Percentiles rank a stretch among this genome's conserved stretches.
Conservation (phyloP, 1,139 yeast genomes). For the Geotrichum siamense region DNA sequence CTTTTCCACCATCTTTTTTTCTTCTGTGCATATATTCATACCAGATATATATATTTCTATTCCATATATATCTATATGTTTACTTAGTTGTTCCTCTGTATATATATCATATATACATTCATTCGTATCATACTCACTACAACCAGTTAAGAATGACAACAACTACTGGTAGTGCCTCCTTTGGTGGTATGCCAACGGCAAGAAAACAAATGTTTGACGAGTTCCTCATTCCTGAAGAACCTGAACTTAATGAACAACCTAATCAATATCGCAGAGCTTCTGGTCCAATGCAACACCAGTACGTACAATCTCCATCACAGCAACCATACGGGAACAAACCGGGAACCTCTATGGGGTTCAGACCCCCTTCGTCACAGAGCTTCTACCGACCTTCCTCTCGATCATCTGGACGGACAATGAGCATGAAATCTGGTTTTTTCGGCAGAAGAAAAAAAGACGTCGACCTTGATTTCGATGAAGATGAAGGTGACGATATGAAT, state of each 20-base stretch:
- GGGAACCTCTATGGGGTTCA: background rate
- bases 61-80: no score
- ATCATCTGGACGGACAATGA: background rate
- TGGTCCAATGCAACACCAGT: background rate
- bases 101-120: no score
- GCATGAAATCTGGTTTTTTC: slow-evolving; percentile 1
- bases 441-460: background rate
- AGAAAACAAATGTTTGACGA: slow-evolving; percentile 25
- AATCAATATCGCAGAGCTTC: background rate
- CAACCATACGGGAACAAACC: background rate
- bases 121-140: no score
- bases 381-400: slow-evolving; percentile 2
- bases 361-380: slow-evolving; percentile 1
- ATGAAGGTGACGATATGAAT: background rate
- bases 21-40: no score
- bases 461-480: slow-evolving; percentile 6
- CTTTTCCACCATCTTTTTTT: no score
- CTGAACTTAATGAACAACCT: background rate
- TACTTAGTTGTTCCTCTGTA: no score
- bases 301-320: slow-evolving; percentile 1
- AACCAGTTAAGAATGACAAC: no score
- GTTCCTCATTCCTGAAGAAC: slow-evolving; percentile 20
- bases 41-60: no score
- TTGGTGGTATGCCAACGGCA: slow-evolving; percentile 29
- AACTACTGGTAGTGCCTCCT: background rate